Conservation (phyloP, 2,329 filamentous ascomycete genomes). For the Mycosphaerelloides madeirae region DNA sequence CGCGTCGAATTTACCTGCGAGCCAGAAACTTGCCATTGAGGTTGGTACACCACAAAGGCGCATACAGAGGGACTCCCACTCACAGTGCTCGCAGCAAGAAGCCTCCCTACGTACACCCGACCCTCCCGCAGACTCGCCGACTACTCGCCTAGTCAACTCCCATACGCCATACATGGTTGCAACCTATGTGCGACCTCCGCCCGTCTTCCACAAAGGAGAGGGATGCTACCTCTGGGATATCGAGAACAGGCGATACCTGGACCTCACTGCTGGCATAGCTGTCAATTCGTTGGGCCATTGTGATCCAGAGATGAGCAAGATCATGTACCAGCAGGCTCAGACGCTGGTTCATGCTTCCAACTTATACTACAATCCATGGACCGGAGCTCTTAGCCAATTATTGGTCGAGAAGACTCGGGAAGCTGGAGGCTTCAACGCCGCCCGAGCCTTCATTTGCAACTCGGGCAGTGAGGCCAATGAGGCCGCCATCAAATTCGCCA, state of each 20-base stretch:
- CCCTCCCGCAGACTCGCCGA: conserved; percentile 67
- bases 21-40: conserved; percentile 32
- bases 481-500: conserved; percentile 92
- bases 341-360: conserved; percentile 90
- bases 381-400: conserved; percentile 77
- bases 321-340: conserved; percentile 63
- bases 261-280: conserved; percentile 93
- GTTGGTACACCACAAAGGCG: conserved; percentile 8
- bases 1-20: conserved; percentile 39
- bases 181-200: conserved; percentile 84
- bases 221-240: conserved; percentile 88
- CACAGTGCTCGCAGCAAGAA: conserved; percentile 39
- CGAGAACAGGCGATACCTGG: conserved; percentile 82
- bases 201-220: conserved; percentile 82
- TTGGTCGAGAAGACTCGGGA: conserved; percentile 76
- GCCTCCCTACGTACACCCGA: conserved; percentile 62
- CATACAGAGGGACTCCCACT: conserved; percentile 5
- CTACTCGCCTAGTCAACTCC: conserved; percentile 67
- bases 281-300: conserved; percentile 91
- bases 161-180: conserved; percentile 88
- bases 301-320: conserved; percentile 68
- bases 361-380: conserved; percentile 96
- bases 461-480: conserved; percentile 97
- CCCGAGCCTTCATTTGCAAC: conserved; percentile 87
- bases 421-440: conserved; percentile 74